phyloP scores from a whole-genome alignment of 768 basidiomycete species.

The Candolleomyces eurysporus region DNA sequence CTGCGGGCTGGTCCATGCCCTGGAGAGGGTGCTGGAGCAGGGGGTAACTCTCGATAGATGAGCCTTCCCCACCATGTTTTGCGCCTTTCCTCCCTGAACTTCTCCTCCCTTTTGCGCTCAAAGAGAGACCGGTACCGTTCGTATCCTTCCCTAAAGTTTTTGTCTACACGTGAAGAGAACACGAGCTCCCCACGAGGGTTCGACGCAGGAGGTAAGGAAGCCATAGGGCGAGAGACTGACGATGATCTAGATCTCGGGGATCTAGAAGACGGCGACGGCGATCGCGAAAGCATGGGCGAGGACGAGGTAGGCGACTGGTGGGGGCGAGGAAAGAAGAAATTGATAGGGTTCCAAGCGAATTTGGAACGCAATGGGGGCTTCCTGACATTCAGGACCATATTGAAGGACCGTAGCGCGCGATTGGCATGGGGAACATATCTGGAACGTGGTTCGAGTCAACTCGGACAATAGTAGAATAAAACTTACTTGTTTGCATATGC shows the following conservation, averaged over 20 bases:
- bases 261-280: conserved; percentile 31
- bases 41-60: conserved; percentile 19
- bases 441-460: conserved; percentile 5
- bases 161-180: conserved; percentile 86
- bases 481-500: conserved; percentile 88
- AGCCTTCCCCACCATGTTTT: conserved; percentile 32
- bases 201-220: conserved; percentile 82
- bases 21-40: conserved; percentile 14
- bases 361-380: conserved; percentile 69
- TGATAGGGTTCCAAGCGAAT: conserved; percentile 50
- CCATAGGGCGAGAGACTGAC: conserved; percentile 52
- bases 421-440: conserved; percentile 98
- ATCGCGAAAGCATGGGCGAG: conserved; percentile 33
- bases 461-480: conserved; percentile 26
- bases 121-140: conserved; percentile 89
- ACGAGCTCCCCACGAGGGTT: conserved; percentile 97
- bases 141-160: conserved; percentile 83
- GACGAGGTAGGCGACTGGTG: conserved; percentile 20
- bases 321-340: conserved; percentile 57
- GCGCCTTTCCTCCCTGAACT: conserved; percentile 37
- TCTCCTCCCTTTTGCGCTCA: conserved; percentile 73
- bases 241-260: conserved; percentile 31
- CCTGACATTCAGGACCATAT: conserved; percentile 96
- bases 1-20: conserved; percentile 3
- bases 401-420: conserved; percentile 84